Base-by-base conservation (phyloP, 2,329 filamentous ascomycete species). In the Cytospora schulzeri region DNA sequence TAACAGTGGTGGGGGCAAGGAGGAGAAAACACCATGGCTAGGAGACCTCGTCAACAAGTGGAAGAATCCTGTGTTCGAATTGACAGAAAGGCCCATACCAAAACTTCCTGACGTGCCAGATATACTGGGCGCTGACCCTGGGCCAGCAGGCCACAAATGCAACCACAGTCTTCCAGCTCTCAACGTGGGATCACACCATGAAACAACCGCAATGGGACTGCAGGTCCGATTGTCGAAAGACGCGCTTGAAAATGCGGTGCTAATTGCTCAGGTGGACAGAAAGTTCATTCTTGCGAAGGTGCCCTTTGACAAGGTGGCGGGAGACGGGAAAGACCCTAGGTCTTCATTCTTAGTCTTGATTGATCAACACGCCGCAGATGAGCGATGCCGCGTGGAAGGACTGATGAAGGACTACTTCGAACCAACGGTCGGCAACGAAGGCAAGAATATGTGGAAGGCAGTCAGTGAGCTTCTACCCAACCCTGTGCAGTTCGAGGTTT, bases 361-460 rank as follows among this genome's bases (percentile, higher is more conserved):
- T 7, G 95, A 99, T 72, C 95, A 99, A 72, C 95, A 99, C 73
- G 95, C 95, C 0, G 95, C 93, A 3, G 94, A 97, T 73, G 95
- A 99, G 78, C 85, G 95, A 54, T 88, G 91, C 67, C 88, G 88
- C 1, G 84, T 98, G 1, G 95, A 99, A 73, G 73, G 76, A 0
- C 80, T 99, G 1, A 87, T 96, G 73, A 69, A 70, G 0, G 69
- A 68, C 7, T 87, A 86, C 62, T 87, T 87, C 67, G 54, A 57
- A 3, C 4, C 48, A 6, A n/a, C 66, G 4, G 60, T 64, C 66
- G 4, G 29, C 22, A 57, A 38, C 1, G 63, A 56, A 1, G 65
- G 60, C 4, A 26, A 57, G 2, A 19, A 69, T 1, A 26, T 8
- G 12, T 50, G 52, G 69, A 66, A 64, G 24, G 74, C 75, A 1